phyloP scores from a whole-genome alignment of 306 rosid genomes.

The Biancaea sappan region DNA sequence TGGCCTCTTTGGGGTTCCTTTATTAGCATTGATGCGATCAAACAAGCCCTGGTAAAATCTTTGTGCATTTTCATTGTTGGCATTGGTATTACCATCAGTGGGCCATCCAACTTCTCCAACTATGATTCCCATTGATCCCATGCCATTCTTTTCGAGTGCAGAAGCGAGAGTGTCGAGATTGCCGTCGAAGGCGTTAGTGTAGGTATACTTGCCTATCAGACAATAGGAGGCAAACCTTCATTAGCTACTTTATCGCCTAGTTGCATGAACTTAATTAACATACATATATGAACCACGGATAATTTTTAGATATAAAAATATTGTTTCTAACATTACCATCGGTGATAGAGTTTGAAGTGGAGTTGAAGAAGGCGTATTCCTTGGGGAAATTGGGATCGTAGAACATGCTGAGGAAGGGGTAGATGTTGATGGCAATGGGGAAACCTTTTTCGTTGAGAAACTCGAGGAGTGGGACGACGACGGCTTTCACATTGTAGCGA shows the following conservation, averaged over 20 bases:
- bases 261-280: too few relatives aligned
- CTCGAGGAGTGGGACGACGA: conserved; percentile 47
- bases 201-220: conserved; percentile 47
- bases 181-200: conserved; percentile 66
- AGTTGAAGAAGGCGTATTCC: conserved; percentile 65
- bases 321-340: too few relatives aligned
- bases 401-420: conserved; percentile 77
- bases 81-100: conserved; percentile 53
- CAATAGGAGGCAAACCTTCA: too few relatives aligned
- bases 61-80: conserved; percentile 42
- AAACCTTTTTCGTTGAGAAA: conserved; percentile 51
- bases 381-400: conserved; percentile 62
- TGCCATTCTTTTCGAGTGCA: conserved; percentile 58
- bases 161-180: conserved; percentile 63
- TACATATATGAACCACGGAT: too few relatives aligned
- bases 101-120: conserved; percentile 84
- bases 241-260: too few relatives aligned
- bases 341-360: conserved; percentile 32
- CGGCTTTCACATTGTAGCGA: conserved; percentile 44
- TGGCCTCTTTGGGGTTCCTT: conserved; percentile 64
- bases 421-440: conserved; percentile 64
- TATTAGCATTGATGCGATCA: conserved; percentile 28
- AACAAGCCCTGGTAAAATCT: conserved; percentile 67
- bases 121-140: conserved; percentile 48
- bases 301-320: too few relatives aligned